Base-by-base conservation (phyloP, 2,329 filamentous ascomycete genomes). In the Aspergillus floridensis region DNA sequence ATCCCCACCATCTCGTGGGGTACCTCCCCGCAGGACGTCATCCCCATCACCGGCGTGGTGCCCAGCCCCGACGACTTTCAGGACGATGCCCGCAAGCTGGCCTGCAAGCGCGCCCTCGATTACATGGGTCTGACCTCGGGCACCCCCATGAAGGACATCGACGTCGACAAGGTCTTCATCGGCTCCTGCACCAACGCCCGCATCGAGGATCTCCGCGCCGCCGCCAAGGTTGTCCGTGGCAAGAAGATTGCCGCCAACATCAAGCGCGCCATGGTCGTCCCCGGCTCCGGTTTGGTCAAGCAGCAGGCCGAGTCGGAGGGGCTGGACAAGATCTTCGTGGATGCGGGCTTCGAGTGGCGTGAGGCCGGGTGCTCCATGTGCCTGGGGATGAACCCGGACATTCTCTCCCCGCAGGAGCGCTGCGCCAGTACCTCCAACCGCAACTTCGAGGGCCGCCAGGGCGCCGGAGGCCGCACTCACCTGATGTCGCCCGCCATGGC, bases 281-380 rank as follows among this genome's bases (percentile, higher is more conserved):
- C 95, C 51, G 95, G 95, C 5, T 98, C 93, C 56, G 95, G 95
- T 66, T 85, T 98, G 7, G 90, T 99, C 69, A 98, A 97, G 83
- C 86, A 88, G 61, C 90, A 92, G 76, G 95, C 95, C 5, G 93
- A 99, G 78, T 81, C 85, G 2, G 95, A 98, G 77, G 93, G 93
- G 56, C 86, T 99, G 4, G 91, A 98, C 79, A 91, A 92, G 81
- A 90, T 97, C 72, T 98, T 99, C 77, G 72, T 80, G 8, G 91
- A 96, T 62, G 93, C 95, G 52, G 95, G 95, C 7, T 98, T 98
- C 67, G 93, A 98, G 76, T 98, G 93, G 93, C 87, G 95, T 74
- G 95, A 99, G 80, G 95, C 95, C 66, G 95, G 95, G 53, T 99
- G 95, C 85, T 96, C 91, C 63, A 99, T 99, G 95, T 98, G 95